Evolutionary conservation across 2,329 filamentous ascomycete genomes (phyloP).

Genomic region (Colletotrichum horii): DNA sequence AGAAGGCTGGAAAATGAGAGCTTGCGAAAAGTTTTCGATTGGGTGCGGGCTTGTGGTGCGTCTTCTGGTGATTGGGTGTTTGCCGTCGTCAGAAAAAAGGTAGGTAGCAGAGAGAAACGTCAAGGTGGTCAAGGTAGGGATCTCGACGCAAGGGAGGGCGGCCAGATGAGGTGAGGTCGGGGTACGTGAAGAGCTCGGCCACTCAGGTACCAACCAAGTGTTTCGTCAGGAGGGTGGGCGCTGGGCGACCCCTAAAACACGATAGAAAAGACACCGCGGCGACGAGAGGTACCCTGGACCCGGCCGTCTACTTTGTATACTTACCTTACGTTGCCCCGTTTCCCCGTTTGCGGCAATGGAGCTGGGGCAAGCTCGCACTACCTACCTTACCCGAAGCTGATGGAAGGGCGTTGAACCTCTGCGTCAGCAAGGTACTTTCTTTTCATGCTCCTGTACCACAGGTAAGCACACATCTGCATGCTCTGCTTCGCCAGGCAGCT

Average conservation of each 20-base stretch:
- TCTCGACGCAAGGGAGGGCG: neutral
- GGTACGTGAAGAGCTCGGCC: neutral
- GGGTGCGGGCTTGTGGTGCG: neutral
- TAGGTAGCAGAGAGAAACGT: neutral
- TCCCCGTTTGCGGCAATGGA: conserved; percentile 2
- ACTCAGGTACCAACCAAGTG: neutral
- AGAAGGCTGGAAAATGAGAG: neutral
- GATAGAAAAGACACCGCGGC: neutral
- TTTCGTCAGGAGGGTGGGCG: conserved; percentile 6
- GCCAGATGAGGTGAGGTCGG: neutral
- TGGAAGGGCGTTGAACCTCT: neutral
- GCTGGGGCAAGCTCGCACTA: neutral
- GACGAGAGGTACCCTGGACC: neutral
- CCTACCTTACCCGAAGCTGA: neutral
- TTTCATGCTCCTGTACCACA: neutral
- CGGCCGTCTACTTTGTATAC: neutral
- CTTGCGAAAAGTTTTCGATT: neutral
- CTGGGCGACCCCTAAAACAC: neutral
- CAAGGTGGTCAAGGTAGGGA: neutral
- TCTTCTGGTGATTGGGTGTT: neutral
- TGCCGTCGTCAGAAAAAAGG: neutral
- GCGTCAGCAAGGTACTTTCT: neutral
- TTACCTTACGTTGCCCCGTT: neutral
- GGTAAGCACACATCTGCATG: neutral
- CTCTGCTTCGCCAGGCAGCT: neutral